These are phyloP conservation scores for Singerocomus inundabilis DNA, from an alignment of 1,284 basidiomycete genomes.

Conservation along the genomic window DNA sequence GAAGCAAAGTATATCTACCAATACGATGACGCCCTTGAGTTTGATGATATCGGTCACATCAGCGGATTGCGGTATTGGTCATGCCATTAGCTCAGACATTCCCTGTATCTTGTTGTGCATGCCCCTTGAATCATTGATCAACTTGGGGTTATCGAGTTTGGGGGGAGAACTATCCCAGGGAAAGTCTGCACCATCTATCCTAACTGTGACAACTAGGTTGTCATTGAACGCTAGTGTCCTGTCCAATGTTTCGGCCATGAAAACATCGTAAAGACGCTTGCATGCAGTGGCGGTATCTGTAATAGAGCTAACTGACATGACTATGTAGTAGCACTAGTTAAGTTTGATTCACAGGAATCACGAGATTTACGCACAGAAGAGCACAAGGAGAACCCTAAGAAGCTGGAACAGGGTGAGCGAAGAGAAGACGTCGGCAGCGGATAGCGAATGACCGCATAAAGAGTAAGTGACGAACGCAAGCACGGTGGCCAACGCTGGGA, in stretches of 20 bases:
- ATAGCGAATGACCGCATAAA: constrained; percentile 62
- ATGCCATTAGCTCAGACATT: background rate
- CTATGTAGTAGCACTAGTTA: constrained; percentile 34
- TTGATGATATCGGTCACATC: constrained; percentile 22
- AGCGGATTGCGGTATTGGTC: background rate
- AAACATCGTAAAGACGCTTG: constrained; percentile 66
- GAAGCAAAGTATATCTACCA: constrained; percentile 40
- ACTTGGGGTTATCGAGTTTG: constrained; percentile 39
- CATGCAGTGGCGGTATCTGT: constrained; percentile 79
- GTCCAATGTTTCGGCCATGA: constrained; percentile 73
- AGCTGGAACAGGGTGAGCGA: constrained; percentile 82
- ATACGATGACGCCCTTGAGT: constrained; percentile 54
- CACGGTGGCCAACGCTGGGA: constrained; percentile 83
- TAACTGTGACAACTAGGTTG: constrained; percentile 59
- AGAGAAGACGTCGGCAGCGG: constrained; percentile 75
- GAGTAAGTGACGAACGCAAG: constrained; percentile 85
- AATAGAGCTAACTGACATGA: constrained; percentile 72
- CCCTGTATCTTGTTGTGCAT: constrained; percentile 1
- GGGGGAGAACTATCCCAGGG: constrained; percentile 81
- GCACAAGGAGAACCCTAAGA: constrained; percentile 72
- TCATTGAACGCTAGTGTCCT: constrained; percentile 51
- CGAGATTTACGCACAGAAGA: constrained; percentile 38
- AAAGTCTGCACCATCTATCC: constrained; percentile 69
- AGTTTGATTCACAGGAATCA: background rate
- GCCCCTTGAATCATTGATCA: constrained; percentile 7